Conservation (phyloP, 2,329 filamentous ascomycete species). For the Laburnicola sp. region DNA sequence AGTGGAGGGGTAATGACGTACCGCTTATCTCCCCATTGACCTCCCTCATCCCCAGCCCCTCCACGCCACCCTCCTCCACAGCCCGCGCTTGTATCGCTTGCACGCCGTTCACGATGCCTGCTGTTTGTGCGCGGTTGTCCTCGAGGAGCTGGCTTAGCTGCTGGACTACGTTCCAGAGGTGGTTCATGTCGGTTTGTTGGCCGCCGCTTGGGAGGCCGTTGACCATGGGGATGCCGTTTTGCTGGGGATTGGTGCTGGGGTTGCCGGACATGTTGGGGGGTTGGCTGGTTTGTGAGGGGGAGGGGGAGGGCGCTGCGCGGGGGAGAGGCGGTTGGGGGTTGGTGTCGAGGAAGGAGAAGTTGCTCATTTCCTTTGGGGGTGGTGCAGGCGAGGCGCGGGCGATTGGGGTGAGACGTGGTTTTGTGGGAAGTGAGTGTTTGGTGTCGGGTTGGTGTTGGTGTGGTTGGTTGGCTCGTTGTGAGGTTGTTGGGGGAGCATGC, state of each 20-base stretch:
- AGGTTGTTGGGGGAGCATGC: too few relatives aligned
- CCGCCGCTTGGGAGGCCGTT: conserved; percentile 46
- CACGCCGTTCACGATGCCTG: conserved; percentile 44
- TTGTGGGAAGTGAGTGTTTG: not conserved
- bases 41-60: conserved; percentile 25
- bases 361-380: conserved; percentile 33
- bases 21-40: conserved; percentile 43
- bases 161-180: conserved; percentile 48
- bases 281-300: conserved; percentile 21
- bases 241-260: conserved; percentile 22
- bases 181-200: conserved; percentile 50
- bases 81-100: conserved; percentile 43
- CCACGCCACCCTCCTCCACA: conserved; percentile 39
- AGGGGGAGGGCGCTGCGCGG: conserved; percentile 41
- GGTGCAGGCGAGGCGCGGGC: not conserved
- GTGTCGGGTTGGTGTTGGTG: not conserved
- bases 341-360: conserved; percentile 43
- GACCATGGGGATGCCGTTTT: conserved; percentile 44
- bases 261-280: conserved; percentile 33
- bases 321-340: conserved; percentile 28
- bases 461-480: too few relatives aligned
- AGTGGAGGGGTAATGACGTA: conserved; percentile 15
- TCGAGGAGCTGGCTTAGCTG: conserved; percentile 46
- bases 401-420: conserved; percentile 1
- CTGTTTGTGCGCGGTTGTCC: conserved; percentile 46